Evolutionary conservation across 257 asterid species (phyloP).

Genomic region (Rhazya stricta): DNA sequence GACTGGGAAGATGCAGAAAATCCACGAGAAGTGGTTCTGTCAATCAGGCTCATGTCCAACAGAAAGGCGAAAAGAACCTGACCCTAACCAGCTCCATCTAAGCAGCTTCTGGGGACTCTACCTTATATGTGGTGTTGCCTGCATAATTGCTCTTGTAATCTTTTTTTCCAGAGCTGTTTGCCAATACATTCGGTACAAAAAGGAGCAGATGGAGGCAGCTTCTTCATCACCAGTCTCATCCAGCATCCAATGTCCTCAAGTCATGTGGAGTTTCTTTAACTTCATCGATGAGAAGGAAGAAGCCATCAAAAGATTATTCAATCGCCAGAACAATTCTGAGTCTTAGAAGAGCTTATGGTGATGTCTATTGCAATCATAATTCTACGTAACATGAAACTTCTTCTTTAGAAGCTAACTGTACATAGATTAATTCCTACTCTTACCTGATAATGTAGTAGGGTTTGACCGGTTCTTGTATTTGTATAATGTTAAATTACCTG

Average conservation of each 20-base stretch:
- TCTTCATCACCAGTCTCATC: constrained; percentile 14
- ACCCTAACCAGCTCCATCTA: constrained; percentile 59
- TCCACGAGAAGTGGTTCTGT: constrained; percentile 66
- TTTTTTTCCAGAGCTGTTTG: constrained; percentile 23
- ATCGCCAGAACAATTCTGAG: constrained; percentile 23
- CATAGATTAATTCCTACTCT: neutral
- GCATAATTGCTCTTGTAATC: constrained; percentile 16
- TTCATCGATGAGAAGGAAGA: constrained; percentile 44
- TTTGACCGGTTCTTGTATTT: no score
- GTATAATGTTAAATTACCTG: no score
- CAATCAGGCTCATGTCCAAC: constrained; percentile 40
- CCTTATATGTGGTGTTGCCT: constrained; percentile 45
- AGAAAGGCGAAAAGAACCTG: constrained; percentile 40
- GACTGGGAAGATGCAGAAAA: constrained; percentile 53
- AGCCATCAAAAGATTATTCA: constrained; percentile 31
- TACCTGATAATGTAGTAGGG: neutral
- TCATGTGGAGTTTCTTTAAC: constrained; percentile 25
- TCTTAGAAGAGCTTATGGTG: constrained; percentile 5
- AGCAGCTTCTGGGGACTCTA: constrained; percentile 81
- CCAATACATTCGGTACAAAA: constrained; percentile 28
- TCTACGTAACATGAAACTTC: neutral
- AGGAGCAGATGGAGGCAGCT: constrained; percentile 23
- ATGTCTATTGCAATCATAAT: neutral
- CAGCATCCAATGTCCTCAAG: constrained; percentile 16
- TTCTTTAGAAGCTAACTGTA: neutral